Percentiles rank a stretch among this genome's conserved stretches.
Evolutionary conservation across 2,329 filamentous ascomycete species (phyloP).

Genomic region (Penicillium capsulatum): DNA sequence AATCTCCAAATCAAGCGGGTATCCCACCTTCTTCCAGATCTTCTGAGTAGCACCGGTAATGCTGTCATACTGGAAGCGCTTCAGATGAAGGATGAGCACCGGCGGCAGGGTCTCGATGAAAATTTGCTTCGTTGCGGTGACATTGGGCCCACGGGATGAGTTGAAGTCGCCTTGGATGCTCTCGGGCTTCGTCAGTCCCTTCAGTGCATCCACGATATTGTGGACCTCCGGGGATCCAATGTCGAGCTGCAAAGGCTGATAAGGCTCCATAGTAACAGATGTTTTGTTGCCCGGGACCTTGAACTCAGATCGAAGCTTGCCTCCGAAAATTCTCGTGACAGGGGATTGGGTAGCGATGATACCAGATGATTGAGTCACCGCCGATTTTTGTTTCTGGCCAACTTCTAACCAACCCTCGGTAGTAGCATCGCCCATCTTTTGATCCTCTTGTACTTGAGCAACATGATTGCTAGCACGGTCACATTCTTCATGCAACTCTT

Average conservation of each 20-base stretch:
- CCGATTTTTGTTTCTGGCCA: slow-evolving; percentile 81
- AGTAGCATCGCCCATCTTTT: slow-evolving; percentile 39
- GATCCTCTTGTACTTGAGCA: slow-evolving; percentile 44
- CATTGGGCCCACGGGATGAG: slow-evolving; percentile 69
- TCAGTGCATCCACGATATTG: slow-evolving; percentile 88
- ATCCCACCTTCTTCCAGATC: slow-evolving; percentile 97
- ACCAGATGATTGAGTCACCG: slow-evolving; percentile 81
- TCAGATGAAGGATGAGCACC: slow-evolving; percentile 89
- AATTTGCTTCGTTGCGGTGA: slow-evolving; percentile 83
- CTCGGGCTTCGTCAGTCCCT: slow-evolving; percentile 76
- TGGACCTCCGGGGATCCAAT: slow-evolving; percentile 82
- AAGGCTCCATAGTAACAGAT: slow-evolving; percentile 88
- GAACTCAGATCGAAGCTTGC: slow-evolving; percentile 83
- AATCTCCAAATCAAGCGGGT: slow-evolving; percentile 90
- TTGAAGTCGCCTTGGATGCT: slow-evolving; percentile 80
- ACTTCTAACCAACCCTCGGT: slow-evolving; percentile 87
- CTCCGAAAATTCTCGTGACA: slow-evolving; percentile 90
- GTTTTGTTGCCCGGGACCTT: slow-evolving; percentile 80
- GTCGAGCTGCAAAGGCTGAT: slow-evolving; percentile 89
- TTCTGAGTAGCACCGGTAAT: slow-evolving; percentile 80
- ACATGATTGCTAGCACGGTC: slow-evolving; percentile 65
- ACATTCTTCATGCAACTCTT: slow-evolving; percentile 91
- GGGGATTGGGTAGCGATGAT: slow-evolving; percentile 69
- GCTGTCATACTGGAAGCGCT: slow-evolving; percentile 94
- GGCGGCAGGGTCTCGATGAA: slow-evolving; percentile 89